These are phyloP conservation scores for Gaertneriomyces sp. DNA, from an alignment of 192 early-diverging fungal genomes.

Conservation along the genomic window DNA sequence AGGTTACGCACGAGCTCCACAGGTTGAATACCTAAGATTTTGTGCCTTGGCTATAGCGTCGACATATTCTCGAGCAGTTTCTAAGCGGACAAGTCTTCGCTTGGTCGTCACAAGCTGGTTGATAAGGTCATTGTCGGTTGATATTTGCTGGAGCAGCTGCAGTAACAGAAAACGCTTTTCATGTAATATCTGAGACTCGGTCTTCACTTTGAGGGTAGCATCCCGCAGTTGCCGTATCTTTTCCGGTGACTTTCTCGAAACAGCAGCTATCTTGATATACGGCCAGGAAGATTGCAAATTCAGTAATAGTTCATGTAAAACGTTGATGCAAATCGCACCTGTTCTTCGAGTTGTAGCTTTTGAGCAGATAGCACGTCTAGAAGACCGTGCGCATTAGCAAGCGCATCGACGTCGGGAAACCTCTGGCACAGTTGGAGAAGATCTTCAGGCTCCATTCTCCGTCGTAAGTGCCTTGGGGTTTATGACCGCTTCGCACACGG, in stretches of 20 bases:
- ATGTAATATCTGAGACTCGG: conserved; percentile 2
- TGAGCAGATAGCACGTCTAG: too few relatives aligned
- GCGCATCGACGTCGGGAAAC: too few relatives aligned
- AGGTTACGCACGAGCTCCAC: not conserved
- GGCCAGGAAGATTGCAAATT: not conserved
- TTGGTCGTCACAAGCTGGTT: conserved; percentile 5
- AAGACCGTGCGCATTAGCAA: too few relatives aligned
- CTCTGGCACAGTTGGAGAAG: too few relatives aligned
- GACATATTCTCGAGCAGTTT: conserved; percentile 18
- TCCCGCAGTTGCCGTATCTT: not conserved
- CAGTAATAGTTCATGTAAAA: not conserved
- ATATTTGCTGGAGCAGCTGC: not conserved
- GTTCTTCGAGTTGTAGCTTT: too few relatives aligned
- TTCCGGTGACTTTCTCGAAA: not conserved
- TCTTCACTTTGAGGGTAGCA: not conserved
- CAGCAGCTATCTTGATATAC: not conserved
- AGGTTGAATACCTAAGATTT: conserved; percentile 10
- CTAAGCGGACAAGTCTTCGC: conserved; percentile 9
- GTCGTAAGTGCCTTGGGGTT: too few relatives aligned
- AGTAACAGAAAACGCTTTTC: not conserved
- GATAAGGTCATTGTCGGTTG: not conserved
- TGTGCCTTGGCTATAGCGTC: conserved; percentile 13
- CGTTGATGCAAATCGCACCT: too few relatives aligned
- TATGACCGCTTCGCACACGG: too few relatives aligned
- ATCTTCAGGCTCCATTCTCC: too few relatives aligned